Evolutionary conservation across 2,329 filamentous ascomycete species (phyloP).

Genomic region (Davidsoniella eucalypti): DNA sequence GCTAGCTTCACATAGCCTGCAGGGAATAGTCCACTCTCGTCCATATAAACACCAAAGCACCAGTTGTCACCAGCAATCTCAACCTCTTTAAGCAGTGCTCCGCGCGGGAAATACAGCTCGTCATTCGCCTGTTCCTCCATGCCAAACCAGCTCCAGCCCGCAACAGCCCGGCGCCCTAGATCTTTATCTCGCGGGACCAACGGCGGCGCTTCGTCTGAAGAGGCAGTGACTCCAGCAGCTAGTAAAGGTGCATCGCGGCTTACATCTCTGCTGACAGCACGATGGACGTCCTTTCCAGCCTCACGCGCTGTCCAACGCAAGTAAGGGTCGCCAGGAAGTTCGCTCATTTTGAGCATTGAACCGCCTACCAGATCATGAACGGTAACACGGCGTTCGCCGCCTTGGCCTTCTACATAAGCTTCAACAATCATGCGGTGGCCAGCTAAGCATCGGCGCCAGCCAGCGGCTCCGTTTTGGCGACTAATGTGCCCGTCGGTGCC

Average conservation of each 20-base stretch:
- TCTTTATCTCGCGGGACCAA: slow-evolving; percentile 4
- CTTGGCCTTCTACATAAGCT: slow-evolving; percentile 52
- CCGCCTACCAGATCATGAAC: slow-evolving; percentile 66
- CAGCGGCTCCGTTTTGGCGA: slow-evolving; percentile 56
- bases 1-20: slow-evolving; percentile 50
- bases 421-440: slow-evolving; percentile 76
- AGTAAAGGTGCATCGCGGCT: slow-evolving; percentile 28
- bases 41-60: slow-evolving; percentile 78
- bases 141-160: slow-evolving; percentile 67
- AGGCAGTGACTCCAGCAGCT: neutral
- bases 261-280: slow-evolving; percentile 17
- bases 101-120: slow-evolving; percentile 69
- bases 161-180: slow-evolving; percentile 29
- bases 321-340: neutral
- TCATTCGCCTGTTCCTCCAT: slow-evolving; percentile 38
- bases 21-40: slow-evolving; percentile 63
- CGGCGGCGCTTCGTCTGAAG: neutral
- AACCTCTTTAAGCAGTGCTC: slow-evolving; percentile 67
- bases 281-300: neutral
- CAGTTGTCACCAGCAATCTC: slow-evolving; percentile 85
- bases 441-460: slow-evolving; percentile 68
- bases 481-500: slow-evolving; percentile 48
- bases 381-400: slow-evolving; percentile 51
- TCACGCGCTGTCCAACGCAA: slow-evolving; percentile 7
- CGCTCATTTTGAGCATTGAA: slow-evolving; percentile 34